A percentile compares a stretch with the other conserved stretches of the same genome.
Conservation (phyloP, 2,329 filamentous ascomycete species). For the Epichloe glyceriae region DNA sequence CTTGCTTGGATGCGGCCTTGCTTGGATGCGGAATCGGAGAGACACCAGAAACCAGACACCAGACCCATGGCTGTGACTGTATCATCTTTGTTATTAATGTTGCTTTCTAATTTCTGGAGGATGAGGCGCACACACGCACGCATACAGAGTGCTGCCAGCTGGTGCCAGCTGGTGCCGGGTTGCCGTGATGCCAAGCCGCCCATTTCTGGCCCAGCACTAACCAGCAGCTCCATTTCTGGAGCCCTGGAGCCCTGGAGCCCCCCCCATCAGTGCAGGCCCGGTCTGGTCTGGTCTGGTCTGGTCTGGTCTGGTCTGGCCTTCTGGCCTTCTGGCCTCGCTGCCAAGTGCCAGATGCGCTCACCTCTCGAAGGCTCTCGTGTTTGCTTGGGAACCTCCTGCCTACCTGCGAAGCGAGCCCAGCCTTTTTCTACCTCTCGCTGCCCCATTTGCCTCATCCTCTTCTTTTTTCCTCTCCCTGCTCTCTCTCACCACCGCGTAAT, state of each 20-base stretch:
- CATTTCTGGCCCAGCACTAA: background rate
- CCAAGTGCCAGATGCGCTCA: too few species aligned
- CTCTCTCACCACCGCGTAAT: slow-evolving; percentile 3
- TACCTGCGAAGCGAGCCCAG: background rate
- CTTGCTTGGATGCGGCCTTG: too few species aligned
- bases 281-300: background rate
- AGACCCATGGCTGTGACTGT: too few species aligned
- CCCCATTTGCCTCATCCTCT: slow-evolving; percentile 1
- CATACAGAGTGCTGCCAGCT: background rate
- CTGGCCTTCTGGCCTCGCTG: too few species aligned
- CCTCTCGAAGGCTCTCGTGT: too few species aligned
- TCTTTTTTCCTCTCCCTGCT: background rate
- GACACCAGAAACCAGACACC: too few species aligned
- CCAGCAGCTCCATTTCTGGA: background rate
- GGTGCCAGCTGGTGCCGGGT: background rate
- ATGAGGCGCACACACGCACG: too few species aligned
- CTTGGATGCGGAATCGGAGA: too few species aligned
- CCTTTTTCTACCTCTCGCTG: slow-evolving; percentile 5
- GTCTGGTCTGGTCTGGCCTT: background rate
- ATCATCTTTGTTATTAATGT: too few species aligned
- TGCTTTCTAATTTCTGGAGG: too few species aligned
- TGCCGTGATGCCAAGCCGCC: slow-evolving; percentile 2
- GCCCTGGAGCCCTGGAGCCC: too few species aligned
- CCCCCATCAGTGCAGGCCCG: background rate
- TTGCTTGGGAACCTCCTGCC: background rate